phyloP scores from a whole-genome alignment of 306 rosid species.

The Quercus berberidifolia region DNA sequence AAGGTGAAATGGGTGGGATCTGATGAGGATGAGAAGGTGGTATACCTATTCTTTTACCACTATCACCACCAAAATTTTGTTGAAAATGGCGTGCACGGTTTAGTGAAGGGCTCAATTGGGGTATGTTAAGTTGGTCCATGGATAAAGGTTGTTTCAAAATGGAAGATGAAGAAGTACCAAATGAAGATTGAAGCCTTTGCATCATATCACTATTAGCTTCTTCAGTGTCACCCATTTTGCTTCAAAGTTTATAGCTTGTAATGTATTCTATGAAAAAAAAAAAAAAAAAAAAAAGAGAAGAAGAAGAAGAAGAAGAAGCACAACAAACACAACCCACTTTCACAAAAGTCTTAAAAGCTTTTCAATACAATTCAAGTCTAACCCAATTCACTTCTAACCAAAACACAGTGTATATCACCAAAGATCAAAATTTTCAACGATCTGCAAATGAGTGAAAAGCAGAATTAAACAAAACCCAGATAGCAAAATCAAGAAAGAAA shows the following conservation, averaged over 20 bases:
- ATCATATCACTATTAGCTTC: conserved; percentile 53
- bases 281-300: too few relatives aligned
- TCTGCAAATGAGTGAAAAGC: conserved; percentile 9
- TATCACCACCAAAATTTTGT: conserved; percentile 38
- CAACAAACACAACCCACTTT: not conserved
- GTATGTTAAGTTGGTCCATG: conserved; percentile 64
- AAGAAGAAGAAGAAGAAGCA: not conserved
- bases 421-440: conserved; percentile 19
- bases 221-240: conserved; percentile 71
- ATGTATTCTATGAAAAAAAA: not conserved
- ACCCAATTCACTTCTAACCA: not conserved
- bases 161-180: conserved; percentile 62
- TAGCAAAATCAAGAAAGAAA: not conserved
- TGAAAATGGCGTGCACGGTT: conserved; percentile 59
- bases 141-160: conserved; percentile 44
- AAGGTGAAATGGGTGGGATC: conserved; percentile 87
- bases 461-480: not conserved
- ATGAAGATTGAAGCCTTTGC: conserved; percentile 70
- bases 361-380: not conserved
- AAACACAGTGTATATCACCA: not conserved
- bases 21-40: conserved; percentile 91
- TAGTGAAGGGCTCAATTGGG: conserved; percentile 58
- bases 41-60: conserved; percentile 52
- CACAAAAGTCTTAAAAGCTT: not conserved
- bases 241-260: not conserved